A percentile compares a stretch with the other conserved stretches of the same genome.
Conservation (phyloP, 2,329 filamentous ascomycete species). For the Penicillium concentricum region DNA sequence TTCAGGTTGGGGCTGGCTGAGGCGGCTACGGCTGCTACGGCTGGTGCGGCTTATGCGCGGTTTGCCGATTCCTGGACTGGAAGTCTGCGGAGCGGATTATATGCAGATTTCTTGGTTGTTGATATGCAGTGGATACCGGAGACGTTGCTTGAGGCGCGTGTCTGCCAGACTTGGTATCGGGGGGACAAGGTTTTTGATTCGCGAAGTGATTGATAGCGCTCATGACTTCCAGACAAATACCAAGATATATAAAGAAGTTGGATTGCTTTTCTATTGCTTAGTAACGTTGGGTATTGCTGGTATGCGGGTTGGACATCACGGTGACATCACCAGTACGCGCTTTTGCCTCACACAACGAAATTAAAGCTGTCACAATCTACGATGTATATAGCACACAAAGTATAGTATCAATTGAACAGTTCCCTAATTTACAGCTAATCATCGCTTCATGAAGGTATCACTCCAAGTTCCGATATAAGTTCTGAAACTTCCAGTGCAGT, state of each 20-base stretch:
- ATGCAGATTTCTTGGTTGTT: slow-evolving; percentile 49
- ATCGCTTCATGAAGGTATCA: background rate
- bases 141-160: slow-evolving; percentile 41
- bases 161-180: slow-evolving; percentile 48
- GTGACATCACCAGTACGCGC: background rate
- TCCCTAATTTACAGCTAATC: background rate
- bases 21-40: slow-evolving; percentile 46
- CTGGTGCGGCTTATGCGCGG: slow-evolving; percentile 48
- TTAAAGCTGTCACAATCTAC: background rate
- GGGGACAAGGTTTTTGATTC: slow-evolving; percentile 36
- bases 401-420: background rate
- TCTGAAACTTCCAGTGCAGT: background rate
- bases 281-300: background rate
- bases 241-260: background rate
- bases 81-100: slow-evolving; percentile 38
- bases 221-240: too few relatives aligned
- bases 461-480: background rate
- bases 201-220: background rate
- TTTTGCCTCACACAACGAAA: background rate
- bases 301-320: background rate
- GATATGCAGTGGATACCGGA: slow-evolving; percentile 45
- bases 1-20: slow-evolving; percentile 44
- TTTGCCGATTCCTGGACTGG: slow-evolving; percentile 47
- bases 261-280: background rate
- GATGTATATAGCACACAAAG: background rate